Evolutionary conservation across 2,329 filamentous ascomycete species (phyloP).

Genomic region (Penicillium sp.): DNA sequence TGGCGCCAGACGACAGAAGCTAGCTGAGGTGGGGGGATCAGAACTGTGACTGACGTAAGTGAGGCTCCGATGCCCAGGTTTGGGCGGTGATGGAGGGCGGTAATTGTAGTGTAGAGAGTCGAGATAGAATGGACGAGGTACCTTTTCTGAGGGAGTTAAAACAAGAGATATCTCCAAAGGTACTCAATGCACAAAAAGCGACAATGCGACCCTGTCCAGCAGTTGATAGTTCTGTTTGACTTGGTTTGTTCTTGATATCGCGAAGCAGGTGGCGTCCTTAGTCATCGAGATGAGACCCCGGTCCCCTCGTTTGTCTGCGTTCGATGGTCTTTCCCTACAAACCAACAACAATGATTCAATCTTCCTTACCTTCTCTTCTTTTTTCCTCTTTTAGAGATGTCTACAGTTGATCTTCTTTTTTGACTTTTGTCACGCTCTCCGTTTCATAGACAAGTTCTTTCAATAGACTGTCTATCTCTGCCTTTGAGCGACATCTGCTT

Average conservation of each 20-base stretch:
- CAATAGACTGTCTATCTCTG: slow-evolving; percentile 5
- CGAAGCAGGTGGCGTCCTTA: slow-evolving; percentile 19
- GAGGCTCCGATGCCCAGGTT: slow-evolving; percentile 2
- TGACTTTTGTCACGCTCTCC: background rate
- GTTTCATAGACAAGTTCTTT: slow-evolving; percentile 6
- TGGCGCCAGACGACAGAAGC: slow-evolving; percentile 3
- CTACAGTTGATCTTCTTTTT: background rate
- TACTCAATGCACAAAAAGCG: slow-evolving; percentile 1
- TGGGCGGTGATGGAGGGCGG: slow-evolving; percentile 1
- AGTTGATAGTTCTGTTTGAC: slow-evolving; percentile 10
- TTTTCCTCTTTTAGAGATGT: slow-evolving; percentile 6
- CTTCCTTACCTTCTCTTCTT: background rate
- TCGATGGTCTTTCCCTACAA: slow-evolving; percentile 12
- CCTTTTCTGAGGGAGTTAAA: background rate
- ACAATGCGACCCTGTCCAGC: background rate
- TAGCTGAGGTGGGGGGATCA: slow-evolving; percentile 7
- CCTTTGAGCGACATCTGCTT: slow-evolving; percentile 5
- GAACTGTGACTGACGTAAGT: slow-evolving; percentile 9
- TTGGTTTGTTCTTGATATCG: slow-evolving; percentile 16
- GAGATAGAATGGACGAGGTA: background rate
- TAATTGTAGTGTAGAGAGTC: background rate
- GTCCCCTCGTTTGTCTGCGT: slow-evolving; percentile 6
- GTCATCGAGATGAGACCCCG: slow-evolving; percentile 15
- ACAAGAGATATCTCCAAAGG: slow-evolving; percentile 1
- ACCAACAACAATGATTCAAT: slow-evolving; percentile 6